Percentiles rank a stretch among this genome's conserved stretches.
These are phyloP conservation scores for Tieghemostelium lacteum DNA, from an alignment of 78 protist species.

Conservation along the genomic window DNA sequence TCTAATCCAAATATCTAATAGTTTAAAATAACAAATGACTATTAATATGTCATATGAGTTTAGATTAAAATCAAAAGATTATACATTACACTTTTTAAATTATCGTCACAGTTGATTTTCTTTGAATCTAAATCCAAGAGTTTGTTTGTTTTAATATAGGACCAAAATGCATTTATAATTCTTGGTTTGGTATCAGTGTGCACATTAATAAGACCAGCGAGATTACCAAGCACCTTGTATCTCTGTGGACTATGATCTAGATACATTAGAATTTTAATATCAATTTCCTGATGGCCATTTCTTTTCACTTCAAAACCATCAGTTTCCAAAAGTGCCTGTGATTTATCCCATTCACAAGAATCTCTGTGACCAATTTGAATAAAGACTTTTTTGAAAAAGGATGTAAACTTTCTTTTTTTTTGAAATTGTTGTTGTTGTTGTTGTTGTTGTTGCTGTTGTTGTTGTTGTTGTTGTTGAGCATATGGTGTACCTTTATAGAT, in stretches of 20 bases:
- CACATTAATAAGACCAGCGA: constrained; percentile 46
- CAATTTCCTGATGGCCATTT: constrained; percentile 74
- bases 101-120: constrained; percentile 66
- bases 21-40: not conserved
- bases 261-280: constrained; percentile 66
- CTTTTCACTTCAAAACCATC: constrained; percentile 79
- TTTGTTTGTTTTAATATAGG: constrained; percentile 44
- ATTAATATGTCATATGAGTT: not conserved
- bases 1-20: constrained; percentile 56
- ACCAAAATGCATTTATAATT: constrained; percentile 61
- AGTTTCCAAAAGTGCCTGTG: constrained; percentile 52
- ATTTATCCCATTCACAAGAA: constrained; percentile 77
- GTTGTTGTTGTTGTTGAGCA: not conserved
- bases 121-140: constrained; percentile 45
- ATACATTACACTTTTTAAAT: constrained; percentile 59
- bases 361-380: constrained; percentile 76
- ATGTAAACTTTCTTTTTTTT: constrained; percentile 27
- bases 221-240: constrained; percentile 52
- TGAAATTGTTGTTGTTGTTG: not conserved
- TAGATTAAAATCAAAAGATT: not conserved
- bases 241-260: constrained; percentile 74
- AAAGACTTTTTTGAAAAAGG: constrained; percentile 70
- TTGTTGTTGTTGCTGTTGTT: not conserved
- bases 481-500: not conserved
- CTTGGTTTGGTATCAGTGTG: constrained; percentile 77